Evolutionary conservation across 208 protist genomes (phyloP).

Genomic region (Herpetomonas tarakana): DNA sequence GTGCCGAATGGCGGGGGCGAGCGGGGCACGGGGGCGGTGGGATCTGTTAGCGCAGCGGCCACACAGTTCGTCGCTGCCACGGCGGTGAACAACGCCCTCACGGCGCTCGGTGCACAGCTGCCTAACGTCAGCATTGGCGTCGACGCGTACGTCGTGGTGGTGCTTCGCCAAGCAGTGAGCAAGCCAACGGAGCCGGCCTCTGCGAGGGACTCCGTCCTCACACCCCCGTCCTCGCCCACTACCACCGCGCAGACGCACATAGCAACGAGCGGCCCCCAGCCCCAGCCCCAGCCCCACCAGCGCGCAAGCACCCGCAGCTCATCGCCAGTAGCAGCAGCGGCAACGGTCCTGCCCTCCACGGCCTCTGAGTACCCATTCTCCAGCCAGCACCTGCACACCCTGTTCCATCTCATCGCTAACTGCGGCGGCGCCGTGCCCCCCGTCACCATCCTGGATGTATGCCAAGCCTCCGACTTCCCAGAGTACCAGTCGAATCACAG

Average conservation of each 20-base stretch:
- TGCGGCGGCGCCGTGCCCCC: conserved; percentile 5
- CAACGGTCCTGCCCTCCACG: neutral
- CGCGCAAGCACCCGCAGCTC: neutral
- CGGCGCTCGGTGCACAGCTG: neutral
- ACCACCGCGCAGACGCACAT: neutral
- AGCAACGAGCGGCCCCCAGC: too few relatives aligned
- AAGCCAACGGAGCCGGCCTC: too few relatives aligned
- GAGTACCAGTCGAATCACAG: neutral
- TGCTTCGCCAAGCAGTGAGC: neutral
- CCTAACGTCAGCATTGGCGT: neutral
- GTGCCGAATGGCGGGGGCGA: too few relatives aligned
- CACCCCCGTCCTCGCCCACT: neutral
- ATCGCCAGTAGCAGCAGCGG: neutral
- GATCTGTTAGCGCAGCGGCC: neutral
- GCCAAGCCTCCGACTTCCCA: neutral
- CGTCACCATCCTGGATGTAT: conserved; percentile 4
- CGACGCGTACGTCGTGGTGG: conserved; percentile 1
- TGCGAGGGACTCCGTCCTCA: neutral
- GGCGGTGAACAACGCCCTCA: neutral
- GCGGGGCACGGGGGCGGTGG: too few relatives aligned
- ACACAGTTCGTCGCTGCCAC: neutral
- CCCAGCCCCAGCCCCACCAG: too few relatives aligned
- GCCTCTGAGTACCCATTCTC: conserved; percentile 3
- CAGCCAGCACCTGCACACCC: neutral
- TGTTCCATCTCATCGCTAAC: conserved; percentile 2